Evolutionary conservation across 2,329 filamentous ascomycete species (phyloP).

Genomic region (Mycogone perniciosa): DNA sequence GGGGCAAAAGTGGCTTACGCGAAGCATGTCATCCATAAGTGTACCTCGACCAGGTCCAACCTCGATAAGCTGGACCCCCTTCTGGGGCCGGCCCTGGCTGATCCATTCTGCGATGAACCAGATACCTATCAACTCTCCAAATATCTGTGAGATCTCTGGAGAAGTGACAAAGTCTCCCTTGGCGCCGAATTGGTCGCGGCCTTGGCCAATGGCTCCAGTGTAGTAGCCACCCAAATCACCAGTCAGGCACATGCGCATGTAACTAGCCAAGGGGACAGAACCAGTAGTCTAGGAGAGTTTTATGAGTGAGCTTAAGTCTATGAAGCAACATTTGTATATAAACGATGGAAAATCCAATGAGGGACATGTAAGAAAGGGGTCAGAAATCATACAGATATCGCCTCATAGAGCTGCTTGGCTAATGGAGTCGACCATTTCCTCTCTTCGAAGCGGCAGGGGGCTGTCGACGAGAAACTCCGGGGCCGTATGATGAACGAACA

Average conservation of each 20-base stretch:
- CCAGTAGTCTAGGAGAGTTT: conserved; percentile 57
- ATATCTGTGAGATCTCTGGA: conserved; percentile 94
- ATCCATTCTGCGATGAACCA: conserved; percentile 98
- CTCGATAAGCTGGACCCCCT: conserved; percentile 83
- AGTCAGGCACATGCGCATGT: conserved; percentile 98
- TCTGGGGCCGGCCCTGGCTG: conserved; percentile 68
- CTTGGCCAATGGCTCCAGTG: conserved; percentile 62
- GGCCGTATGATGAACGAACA: neutral
- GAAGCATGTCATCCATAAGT: conserved; percentile 91
- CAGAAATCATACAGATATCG: conserved; percentile 69
- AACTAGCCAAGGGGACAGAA: conserved; percentile 83
- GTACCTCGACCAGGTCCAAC: conserved; percentile 91
- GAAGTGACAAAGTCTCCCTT: conserved; percentile 96
- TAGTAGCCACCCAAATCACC: conserved; percentile 90
- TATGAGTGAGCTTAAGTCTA: no score
- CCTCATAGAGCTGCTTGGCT: conserved; percentile 78
- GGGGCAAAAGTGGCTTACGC: conserved; percentile 50
- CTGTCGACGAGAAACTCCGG: conserved; percentile 23
- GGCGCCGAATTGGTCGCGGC: conserved; percentile 81
- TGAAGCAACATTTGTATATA: no score
- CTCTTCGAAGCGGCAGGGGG: conserved; percentile 25
- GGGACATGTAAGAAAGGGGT: no score
- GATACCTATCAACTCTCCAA: conserved; percentile 87
- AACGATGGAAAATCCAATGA: no score
- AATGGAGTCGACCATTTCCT: conserved; percentile 87